Evolutionary conservation across 768 basidiomycete species (phyloP), one percentile per base, ranked within the genome.

Genomic region (Lactifluus hygrophoroides): DNA sequence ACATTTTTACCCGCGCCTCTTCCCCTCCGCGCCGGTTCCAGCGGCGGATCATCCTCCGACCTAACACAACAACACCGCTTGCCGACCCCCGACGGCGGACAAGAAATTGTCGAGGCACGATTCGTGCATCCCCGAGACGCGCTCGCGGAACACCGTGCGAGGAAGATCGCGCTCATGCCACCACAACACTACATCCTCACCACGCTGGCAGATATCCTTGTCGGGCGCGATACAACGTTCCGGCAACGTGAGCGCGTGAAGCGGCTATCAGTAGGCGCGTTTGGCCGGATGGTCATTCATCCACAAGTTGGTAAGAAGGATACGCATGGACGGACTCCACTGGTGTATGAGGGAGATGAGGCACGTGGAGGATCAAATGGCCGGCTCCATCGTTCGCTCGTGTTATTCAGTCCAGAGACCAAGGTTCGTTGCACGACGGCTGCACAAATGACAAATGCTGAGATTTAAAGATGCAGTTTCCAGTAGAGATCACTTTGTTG

Each of bases 311-410:
- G 70, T 23, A 69, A 71, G 27, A 77, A 77, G 40, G 69, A 66
- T n/a, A 53, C 40, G 46, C 68, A 76, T 34, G 82, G 81, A 5
- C 69, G 74, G 35, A 70, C 71, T 6, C 72, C 80, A 35, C 69
- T 88, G 45, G 79, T 81, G 0, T 87, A 84, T 56, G 84, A 88
- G 69, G 86, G 85, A 14, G 87, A 89, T 66, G 84, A 87, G 71
- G 74, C 76, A 17, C 74, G 82, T 21, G 86, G 84, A 4, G 85
- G 85, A 6, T 69, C 77, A 1, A 70, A 73, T 48, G 85, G 85
- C 6, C 73, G 81, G 19, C 69, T 80, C 19, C 87, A 89, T 72
- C 78, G 87, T 17, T 78, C 77, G 8, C 54, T 77, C 19, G 73
- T 83, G 30, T 77, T 71, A 66, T 68, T 78, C 47, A 72, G 71